Evolutionary conservation across 495 filamentous ascomycete genomes (phyloP).

Genomic region (Tuber indicum): DNA sequence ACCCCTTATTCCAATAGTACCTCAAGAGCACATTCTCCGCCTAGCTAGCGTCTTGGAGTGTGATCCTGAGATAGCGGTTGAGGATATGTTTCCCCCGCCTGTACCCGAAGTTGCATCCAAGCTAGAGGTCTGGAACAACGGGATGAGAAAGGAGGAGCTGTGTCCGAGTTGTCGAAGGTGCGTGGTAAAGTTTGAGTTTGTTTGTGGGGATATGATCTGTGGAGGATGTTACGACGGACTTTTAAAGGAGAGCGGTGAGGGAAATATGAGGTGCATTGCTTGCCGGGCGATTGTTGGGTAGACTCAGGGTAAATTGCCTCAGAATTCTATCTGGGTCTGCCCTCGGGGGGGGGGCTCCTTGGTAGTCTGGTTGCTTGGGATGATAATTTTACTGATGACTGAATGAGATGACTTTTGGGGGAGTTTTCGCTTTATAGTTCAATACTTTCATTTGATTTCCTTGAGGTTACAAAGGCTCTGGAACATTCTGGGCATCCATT

Average conservation of each 20-base stretch:
- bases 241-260: not conserved
- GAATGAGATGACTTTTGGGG: not conserved
- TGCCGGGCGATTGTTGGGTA: not conserved
- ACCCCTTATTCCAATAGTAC: not conserved
- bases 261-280: not conserved
- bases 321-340: not conserved
- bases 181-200: not conserved
- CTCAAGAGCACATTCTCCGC: not conserved
- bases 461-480: not conserved
- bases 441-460: not conserved
- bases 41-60: not conserved
- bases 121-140: not conserved
- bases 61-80: not conserved
- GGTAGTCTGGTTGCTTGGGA: not conserved
- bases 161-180: not conserved
- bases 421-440: not conserved
- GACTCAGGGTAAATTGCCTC: not conserved
- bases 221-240: not conserved
- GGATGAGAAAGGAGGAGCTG: not conserved
- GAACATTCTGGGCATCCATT: not conserved
- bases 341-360: not conserved
- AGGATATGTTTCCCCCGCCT: not conserved
- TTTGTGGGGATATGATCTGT: constrained; percentile 5
- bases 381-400: not conserved
- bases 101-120: not conserved